Percentiles rank a stretch among this genome's conserved stretches.
Evolutionary conservation across 1,139 yeast species (phyloP).

Genomic region (Barnettozyma hawaiiensis): DNA sequence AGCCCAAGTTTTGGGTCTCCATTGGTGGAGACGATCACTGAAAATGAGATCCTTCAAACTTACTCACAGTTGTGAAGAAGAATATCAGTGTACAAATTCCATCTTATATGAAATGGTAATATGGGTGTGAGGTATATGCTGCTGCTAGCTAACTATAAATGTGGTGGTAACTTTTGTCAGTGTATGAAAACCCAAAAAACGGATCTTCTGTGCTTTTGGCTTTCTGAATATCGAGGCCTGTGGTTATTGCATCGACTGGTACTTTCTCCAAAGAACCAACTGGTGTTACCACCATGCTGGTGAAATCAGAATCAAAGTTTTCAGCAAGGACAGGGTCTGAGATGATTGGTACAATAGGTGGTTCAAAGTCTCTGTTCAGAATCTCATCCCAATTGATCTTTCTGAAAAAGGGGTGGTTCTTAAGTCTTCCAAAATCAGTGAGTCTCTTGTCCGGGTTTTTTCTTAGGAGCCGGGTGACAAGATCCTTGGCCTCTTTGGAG

Average conservation of each 20-base stretch:
- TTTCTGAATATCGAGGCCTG: slow-evolving; percentile 12
- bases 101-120: neutral
- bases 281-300: slow-evolving; percentile 50
- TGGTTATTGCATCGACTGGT: too few relatives aligned
- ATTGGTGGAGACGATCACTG: neutral
- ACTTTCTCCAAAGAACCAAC: slow-evolving; percentile 19
- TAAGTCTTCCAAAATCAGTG: slow-evolving; percentile 50
- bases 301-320: slow-evolving; percentile 84
- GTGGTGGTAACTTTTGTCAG: slow-evolving; percentile 30
- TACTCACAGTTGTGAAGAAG: slow-evolving; percentile 5
- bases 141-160: slow-evolving; percentile 21
- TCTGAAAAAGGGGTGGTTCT: slow-evolving; percentile 75
- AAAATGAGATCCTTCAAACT: slow-evolving; percentile 6
- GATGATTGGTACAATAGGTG: slow-evolving; percentile 83
- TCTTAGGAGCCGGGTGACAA: slow-evolving; percentile 64
- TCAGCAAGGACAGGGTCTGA: slow-evolving; percentile 88
- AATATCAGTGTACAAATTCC: neutral
- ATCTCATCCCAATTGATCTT: slow-evolving; percentile 71
- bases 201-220: slow-evolving; percentile 12
- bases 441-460: slow-evolving; percentile 73
- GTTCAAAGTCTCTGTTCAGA: slow-evolving; percentile 40
- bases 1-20: neutral
- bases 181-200: slow-evolving; percentile 34
- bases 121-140: too few relatives aligned
- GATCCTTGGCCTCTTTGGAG: slow-evolving; percentile 79